phyloP scores from a whole-genome alignment of 2,329 filamentous ascomycete genomes.

The Dothideomycetes sp. region DNA sequence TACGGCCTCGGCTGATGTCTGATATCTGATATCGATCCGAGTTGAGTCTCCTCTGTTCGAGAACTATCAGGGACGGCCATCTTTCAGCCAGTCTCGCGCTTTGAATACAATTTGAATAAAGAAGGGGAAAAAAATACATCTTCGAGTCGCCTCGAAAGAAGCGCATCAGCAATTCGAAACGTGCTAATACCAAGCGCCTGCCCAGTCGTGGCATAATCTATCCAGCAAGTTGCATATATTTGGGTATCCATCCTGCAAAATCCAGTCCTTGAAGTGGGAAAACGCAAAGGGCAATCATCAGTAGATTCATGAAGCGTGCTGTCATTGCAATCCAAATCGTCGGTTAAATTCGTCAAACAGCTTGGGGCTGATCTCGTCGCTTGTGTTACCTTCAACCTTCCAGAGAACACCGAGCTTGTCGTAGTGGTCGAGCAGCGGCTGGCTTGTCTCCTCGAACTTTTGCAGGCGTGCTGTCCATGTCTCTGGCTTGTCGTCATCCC shows the following conservation, averaged over 20 bases:
- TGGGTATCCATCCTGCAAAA: neutral
- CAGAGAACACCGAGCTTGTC: conserved; percentile 72
- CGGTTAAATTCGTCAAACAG: conserved; percentile 73
- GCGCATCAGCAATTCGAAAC: too few relatives aligned
- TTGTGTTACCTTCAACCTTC: conserved; percentile 79
- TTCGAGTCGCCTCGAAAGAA: too few relatives aligned
- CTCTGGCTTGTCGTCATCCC: conserved; percentile 77
- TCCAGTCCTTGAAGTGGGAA: neutral
- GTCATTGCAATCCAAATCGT: conserved; percentile 47
- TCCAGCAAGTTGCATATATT: neutral
- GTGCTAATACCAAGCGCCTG: too few relatives aligned
- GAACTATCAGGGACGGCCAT: too few relatives aligned
- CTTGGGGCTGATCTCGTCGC: conserved; percentile 91
- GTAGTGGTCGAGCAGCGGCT: conserved; percentile 81
- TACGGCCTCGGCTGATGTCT: conserved; percentile 10
- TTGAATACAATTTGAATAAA: too few relatives aligned
- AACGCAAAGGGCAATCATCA: neutral
- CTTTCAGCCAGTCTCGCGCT: too few relatives aligned
- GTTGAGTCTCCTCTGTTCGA: too few relatives aligned
- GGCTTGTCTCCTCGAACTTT: conserved; percentile 81
- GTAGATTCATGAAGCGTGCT: neutral
- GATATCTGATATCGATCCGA: too few relatives aligned
- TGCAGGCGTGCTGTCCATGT: conserved; percentile 72
- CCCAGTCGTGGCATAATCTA: too few relatives aligned
- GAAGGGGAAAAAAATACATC: too few relatives aligned